Conservation (phyloP, 2,329 filamentous ascomycete species). For the Xylariales sp. region DNA sequence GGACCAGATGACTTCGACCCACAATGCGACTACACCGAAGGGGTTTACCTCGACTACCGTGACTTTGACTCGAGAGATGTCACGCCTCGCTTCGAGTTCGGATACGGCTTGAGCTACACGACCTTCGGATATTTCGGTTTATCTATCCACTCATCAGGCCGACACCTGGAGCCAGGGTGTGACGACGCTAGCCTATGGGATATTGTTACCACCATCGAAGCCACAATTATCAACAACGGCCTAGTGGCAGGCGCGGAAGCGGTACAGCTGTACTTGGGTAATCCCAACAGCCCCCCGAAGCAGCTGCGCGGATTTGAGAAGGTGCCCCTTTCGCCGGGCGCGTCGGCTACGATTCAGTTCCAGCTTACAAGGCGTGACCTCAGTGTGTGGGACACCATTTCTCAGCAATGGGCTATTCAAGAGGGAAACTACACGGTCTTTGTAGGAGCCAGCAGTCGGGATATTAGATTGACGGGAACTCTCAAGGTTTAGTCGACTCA, state of each 20-base stretch:
- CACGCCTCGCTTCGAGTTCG: conserved; percentile 48
- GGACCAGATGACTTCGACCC: conserved; percentile 40
- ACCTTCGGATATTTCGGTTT: conserved; percentile 45
- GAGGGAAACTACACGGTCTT: conserved; percentile 35
- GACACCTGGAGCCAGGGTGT: too few species aligned
- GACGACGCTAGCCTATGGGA: conserved; percentile 56
- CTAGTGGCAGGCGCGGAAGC: conserved; percentile 44
- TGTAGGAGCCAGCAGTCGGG: conserved; percentile 43
- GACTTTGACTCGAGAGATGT: conserved; percentile 44
- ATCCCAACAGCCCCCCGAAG: conserved; percentile 54
- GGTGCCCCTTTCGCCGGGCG: conserved; percentile 43
- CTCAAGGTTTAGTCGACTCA: conserved; percentile 19
- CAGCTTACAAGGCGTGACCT: conserved; percentile 56
- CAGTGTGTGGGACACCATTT: conserved; percentile 57
- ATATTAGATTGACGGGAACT: conserved; percentile 34
- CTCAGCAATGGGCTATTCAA: conserved; percentile 58
- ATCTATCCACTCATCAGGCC: conserved; percentile 23
- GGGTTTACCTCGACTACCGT: conserved; percentile 50
- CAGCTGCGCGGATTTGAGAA: conserved; percentile 63
- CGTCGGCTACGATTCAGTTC: conserved; percentile 46
- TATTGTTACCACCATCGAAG: conserved; percentile 51
- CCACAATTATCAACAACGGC: conserved; percentile 61
- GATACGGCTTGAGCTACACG: conserved; percentile 53
- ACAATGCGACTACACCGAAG: conserved; percentile 58
- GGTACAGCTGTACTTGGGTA: conserved; percentile 54